Evolutionary conservation across 345 rosid species (phyloP).

Genomic region (Kandelia obovata): DNA sequence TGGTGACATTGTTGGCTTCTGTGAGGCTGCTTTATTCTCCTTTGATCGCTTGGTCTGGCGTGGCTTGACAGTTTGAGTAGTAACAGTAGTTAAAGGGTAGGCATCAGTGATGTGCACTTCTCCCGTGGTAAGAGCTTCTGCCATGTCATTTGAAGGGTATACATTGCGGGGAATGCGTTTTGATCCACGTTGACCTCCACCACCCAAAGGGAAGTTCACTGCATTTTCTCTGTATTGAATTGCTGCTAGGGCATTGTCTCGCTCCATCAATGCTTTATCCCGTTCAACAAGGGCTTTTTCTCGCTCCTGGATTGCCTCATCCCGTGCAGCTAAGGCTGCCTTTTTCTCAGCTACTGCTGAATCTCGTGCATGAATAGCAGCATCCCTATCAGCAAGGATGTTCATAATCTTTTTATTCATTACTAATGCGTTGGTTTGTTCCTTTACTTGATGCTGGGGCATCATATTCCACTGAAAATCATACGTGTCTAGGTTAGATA

Average conservation of each 20-base stretch:
- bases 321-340: conserved; percentile 72
- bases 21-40: conserved; percentile 42
- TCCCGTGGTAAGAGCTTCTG: conserved; percentile 35
- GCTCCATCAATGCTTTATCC: conserved; percentile 74
- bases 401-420: conserved; percentile 88
- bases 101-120: conserved; percentile 48
- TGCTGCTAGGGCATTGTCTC: conserved; percentile 71
- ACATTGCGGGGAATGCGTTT: conserved; percentile 49
- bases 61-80: conserved; percentile 43
- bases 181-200: conserved; percentile 46
- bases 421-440: conserved; percentile 64
- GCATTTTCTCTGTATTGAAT: conserved; percentile 58
- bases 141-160: conserved; percentile 33
- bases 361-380: conserved; percentile 67
- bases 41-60: conserved; percentile 48
- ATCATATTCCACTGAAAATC: conserved; percentile 66
- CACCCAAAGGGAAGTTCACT: conserved; percentile 39
- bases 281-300: conserved; percentile 74
- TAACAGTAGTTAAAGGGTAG: conserved; percentile 45
- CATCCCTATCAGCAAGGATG: conserved; percentile 74
- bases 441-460: conserved; percentile 77
- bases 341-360: conserved; percentile 58
- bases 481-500: conserved; percentile 19
- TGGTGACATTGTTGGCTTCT: conserved; percentile 32
- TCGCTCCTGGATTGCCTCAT: conserved; percentile 75